Percentiles rank a stretch among this genome's conserved stretches.
These are phyloP conservation scores for Gamsiella multidivaricata DNA, from an alignment of 192 early-diverging fungal species.

Conservation along the genomic window DNA sequence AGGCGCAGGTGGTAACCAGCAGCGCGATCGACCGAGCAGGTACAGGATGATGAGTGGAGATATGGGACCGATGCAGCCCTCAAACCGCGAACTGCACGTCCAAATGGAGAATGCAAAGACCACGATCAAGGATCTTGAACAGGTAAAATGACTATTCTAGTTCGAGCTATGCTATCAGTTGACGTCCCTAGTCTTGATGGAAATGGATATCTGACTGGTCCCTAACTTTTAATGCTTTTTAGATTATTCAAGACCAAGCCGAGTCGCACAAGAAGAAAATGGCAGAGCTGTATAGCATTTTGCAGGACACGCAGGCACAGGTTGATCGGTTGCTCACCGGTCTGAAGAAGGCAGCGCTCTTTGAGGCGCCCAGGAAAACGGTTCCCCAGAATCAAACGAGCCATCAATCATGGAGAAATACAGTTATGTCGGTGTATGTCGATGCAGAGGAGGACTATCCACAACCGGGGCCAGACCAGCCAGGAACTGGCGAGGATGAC, in stretches of 20 bases:
- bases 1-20: neutral
- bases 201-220: too few species aligned
- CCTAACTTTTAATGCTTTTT: too few species aligned
- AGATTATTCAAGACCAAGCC: conserved; percentile 47
- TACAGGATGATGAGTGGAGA: conserved; percentile 40
- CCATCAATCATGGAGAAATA: conserved; percentile 32
- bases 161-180: too few species aligned
- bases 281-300: conserved; percentile 29
- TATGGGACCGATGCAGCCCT: conserved; percentile 38
- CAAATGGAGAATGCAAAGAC: conserved; percentile 53
- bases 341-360: conserved; percentile 26
- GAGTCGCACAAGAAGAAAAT: conserved; percentile 42
- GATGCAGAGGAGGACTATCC: conserved; percentile 49
- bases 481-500: neutral
- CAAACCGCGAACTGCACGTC: conserved; percentile 27
- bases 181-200: too few species aligned
- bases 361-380: conserved; percentile 22
- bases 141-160: too few species aligned
- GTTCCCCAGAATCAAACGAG: conserved; percentile 10
- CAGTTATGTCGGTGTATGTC: conserved; percentile 41
- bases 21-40: neutral
- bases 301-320: conserved; percentile 36
- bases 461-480: neutral
- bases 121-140: conserved; percentile 51
- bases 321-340: conserved; percentile 35